Base-by-base conservation (phyloP, 2,329 filamentous ascomycete species). In the Epichloe glyceriae region DNA sequence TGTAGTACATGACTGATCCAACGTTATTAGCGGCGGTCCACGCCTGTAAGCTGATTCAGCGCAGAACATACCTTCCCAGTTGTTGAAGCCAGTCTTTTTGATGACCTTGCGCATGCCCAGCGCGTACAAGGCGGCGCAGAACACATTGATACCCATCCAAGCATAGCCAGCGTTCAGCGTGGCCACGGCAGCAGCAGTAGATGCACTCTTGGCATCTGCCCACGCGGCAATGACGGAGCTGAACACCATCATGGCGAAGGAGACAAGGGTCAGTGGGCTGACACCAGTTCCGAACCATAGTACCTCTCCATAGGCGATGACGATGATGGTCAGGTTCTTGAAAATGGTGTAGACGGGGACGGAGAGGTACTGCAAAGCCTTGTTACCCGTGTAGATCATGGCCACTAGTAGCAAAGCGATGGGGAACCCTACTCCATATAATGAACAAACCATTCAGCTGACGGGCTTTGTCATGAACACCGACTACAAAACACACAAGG, bases 271-370 rank as follows among this genome's bases (percentile, higher is more conserved):
- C 69, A 96, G 82, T 43, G 85, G 80, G n/a, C 86, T 90, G 54
- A 98, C 91, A 47, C 83, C 88, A 63, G 91, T 91, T 55, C 93
- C 93, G 60, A 98, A 98, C 90, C 90, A 96, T 50, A 97, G 78
- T 30, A 98, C 91, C 72, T 98, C 93, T 60, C 93, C 93, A 60
- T 98, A 98, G 52, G 93, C 93, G 63, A 97, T 98, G 58, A 97
- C 82, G 62, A 97, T 97, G 68, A 95, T 98, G 56, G 93, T 96
- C 74, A 98, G 70, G 73, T 98, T 98, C 79, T 98, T 98, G 79
- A 98, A 98, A 67, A 98, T 98, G 52, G 93, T 98, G 73, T 98
- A 98, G 34, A 98, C 93, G 26, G 93, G 93, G 49, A 98, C 95
- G 35, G 90, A 96, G 54, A 98, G 85, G 70, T 84, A 97, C 70